Conservation (phyloP, 1,284 basidiomycete species). For the Leccinum angustisporum region DNA sequence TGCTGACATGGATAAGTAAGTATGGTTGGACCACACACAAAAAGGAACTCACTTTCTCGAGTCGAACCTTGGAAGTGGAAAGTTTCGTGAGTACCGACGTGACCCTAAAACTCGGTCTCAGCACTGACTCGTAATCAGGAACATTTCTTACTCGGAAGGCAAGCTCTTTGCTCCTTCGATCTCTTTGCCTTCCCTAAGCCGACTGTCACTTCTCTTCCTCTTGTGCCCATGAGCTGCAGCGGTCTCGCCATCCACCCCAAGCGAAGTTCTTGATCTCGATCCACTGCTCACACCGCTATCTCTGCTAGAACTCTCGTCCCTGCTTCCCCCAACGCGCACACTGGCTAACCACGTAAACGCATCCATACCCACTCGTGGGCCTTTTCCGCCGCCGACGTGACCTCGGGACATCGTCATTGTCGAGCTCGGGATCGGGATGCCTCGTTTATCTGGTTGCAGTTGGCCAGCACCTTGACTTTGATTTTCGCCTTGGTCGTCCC, state of each 20-base stretch:
- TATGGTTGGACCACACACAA: background rate
- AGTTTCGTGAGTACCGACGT: slow-evolving; percentile 76
- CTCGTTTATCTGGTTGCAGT: slow-evolving; percentile 21
- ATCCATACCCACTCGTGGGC: slow-evolving; percentile 63
- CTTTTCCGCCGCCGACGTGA: slow-evolving; percentile 55
- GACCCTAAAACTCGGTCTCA: slow-evolving; percentile 51
- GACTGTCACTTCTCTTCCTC: slow-evolving; percentile 46
- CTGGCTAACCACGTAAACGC: slow-evolving; percentile 69
- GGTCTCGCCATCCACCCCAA: slow-evolving; percentile 22
- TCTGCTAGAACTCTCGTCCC: slow-evolving; percentile 52
- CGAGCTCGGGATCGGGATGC: slow-evolving; percentile 24
- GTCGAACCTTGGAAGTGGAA: slow-evolving; percentile 70
- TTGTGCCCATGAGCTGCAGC: slow-evolving; percentile 14
- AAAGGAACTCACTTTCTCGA: slow-evolving; percentile 70
- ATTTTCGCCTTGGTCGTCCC: slow-evolving; percentile 21
- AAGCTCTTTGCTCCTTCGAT: slow-evolving; percentile 54
- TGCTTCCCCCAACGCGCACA: slow-evolving; percentile 56
- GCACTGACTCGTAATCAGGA: background rate
- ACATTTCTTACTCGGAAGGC: slow-evolving; percentile 70
- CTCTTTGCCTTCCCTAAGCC: slow-evolving; percentile 43
- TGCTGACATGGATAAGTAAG: slow-evolving; percentile 47
- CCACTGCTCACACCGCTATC: slow-evolving; percentile 47
- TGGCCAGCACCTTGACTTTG: slow-evolving; percentile 7
- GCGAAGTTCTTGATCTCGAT: slow-evolving; percentile 36
- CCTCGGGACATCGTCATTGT: slow-evolving; percentile 51